A percentile compares a stretch with the other conserved stretches of the same genome.
These are phyloP conservation scores for Fraxinus greggii DNA, from an alignment of 305 asterid species.

Conservation along the genomic window DNA sequence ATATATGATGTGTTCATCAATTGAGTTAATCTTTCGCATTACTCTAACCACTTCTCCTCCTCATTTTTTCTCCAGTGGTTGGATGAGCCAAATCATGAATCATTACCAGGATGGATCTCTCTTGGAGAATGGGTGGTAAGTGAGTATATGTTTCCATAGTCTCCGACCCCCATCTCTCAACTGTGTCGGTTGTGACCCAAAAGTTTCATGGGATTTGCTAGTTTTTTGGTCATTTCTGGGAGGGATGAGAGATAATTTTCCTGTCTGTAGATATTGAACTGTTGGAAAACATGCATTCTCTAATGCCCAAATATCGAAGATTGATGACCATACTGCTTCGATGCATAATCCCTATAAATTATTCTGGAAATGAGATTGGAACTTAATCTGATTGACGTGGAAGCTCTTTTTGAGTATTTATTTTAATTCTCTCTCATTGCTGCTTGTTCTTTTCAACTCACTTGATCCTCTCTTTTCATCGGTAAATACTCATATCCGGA, in stretches of 20 bases:
- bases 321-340: slow-evolving; percentile 12
- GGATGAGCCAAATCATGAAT: slow-evolving; percentile 14
- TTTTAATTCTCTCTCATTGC: slow-evolving; percentile 25
- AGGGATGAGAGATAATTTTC: slow-evolving; percentile 30
- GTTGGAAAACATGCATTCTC: slow-evolving; percentile 33
- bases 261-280: slow-evolving; percentile 49
- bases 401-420: slow-evolving; percentile 24
- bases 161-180: slow-evolving; percentile 26
- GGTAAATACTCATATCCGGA: slow-evolving; percentile 16
- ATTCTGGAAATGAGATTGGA: slow-evolving; percentile 21
- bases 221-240: slow-evolving; percentile 13
- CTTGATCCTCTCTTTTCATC: not conserved
- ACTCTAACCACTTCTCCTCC: not conserved
- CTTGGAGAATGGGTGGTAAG: slow-evolving; percentile 32
- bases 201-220: slow-evolving; percentile 8
- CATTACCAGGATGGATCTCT: slow-evolving; percentile 27
- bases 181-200: not conserved
- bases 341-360: not conserved
- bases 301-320: slow-evolving; percentile 15
- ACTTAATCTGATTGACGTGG: not conserved
- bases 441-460: slow-evolving; percentile 13
- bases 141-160: slow-evolving; percentile 28
- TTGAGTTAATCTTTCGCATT: slow-evolving; percentile 4
- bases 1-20: not conserved
- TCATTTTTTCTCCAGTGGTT: slow-evolving; percentile 20